These are phyloP conservation scores for Pseudognaphalium luteoalbum DNA, from an alignment of 129 eudicot genomes.

Conservation along the genomic window DNA sequence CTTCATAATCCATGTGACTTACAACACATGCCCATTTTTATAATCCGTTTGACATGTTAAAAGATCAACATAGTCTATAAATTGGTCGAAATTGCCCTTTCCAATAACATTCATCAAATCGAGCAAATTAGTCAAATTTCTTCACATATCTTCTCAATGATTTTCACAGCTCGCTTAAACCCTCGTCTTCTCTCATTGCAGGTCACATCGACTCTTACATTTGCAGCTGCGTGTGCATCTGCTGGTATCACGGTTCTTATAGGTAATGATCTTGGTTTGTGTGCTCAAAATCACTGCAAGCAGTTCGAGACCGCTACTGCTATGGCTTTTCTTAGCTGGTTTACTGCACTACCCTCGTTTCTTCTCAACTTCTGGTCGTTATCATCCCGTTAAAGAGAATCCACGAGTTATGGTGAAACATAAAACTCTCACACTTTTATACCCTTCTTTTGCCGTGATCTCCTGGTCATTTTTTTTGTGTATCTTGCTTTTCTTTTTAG, in stretches of 20 bases:
- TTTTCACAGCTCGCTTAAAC: not conserved
- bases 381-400: slow-evolving; percentile 50
- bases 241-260: slow-evolving; percentile 92
- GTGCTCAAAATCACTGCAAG: slow-evolving; percentile 72
- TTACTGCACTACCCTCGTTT: slow-evolving; percentile 73
- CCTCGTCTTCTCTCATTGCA: slow-evolving; percentile 25
- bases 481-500: slow-evolving; percentile 20
- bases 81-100: not conserved
- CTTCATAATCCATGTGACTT: not conserved
- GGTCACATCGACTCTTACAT: slow-evolving; percentile 78
- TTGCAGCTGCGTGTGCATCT: slow-evolving; percentile 89
- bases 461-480: slow-evolving; percentile 7
- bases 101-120: not conserved
- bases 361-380: slow-evolving; percentile 78
- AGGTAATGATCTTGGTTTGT: slow-evolving; percentile 72
- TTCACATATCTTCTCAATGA: not conserved
- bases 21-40: not conserved
- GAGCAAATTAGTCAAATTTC: not conserved
- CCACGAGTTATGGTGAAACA: slow-evolving; percentile 9
- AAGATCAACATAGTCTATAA: not conserved
- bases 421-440: slow-evolving; percentile 17
- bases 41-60: not conserved
- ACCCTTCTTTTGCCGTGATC: slow-evolving; percentile 1
- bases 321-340: slow-evolving; percentile 86
- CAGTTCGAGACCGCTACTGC: slow-evolving; percentile 87